These are phyloP conservation scores for Acrocalymma vagum DNA, from an alignment of 2,329 filamentous ascomycete genomes.

Conservation along the genomic window DNA sequence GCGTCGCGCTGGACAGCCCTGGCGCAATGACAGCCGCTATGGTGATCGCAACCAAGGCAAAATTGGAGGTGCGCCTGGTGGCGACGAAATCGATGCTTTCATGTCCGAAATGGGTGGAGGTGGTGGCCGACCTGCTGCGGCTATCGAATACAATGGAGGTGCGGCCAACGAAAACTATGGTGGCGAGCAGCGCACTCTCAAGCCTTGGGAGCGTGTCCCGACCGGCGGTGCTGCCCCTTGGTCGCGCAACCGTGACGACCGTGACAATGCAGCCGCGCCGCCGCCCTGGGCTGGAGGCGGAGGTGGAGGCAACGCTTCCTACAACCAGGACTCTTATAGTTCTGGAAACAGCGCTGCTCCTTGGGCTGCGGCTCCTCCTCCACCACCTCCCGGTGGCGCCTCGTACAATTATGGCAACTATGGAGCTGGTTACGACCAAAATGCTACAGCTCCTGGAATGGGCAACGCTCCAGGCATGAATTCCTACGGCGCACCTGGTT, in stretches of 20 bases:
- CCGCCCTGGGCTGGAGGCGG: constrained; percentile 50
- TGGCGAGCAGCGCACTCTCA: constrained; percentile 65
- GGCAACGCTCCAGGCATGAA: constrained; percentile 36
- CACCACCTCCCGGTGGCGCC: constrained; percentile 40
- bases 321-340: constrained; percentile 35
- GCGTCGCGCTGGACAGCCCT: constrained; percentile 86
- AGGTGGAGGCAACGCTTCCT: constrained; percentile 40
- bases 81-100: constrained; percentile 97
- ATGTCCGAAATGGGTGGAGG: constrained; percentile 96
- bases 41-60: constrained; percentile 65
- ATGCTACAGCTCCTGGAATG: constrained; percentile 23
- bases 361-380: constrained; percentile 51
- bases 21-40: constrained; percentile 78
- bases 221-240: constrained; percentile 87
- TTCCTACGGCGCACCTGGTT: constrained; percentile 55
- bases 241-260: constrained; percentile 57
- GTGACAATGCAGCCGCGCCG: constrained; percentile 49
- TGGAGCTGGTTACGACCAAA: constrained; percentile 37
- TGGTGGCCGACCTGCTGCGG: constrained; percentile 69
- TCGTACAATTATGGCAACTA: constrained; percentile 54
- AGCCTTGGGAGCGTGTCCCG: constrained; percentile 89
- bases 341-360: constrained; percentile 41
- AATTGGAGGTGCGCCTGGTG: constrained; percentile 80
- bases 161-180: constrained; percentile 60
- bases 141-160: constrained; percentile 67